Evolutionary conservation across 2,329 filamentous ascomycete genomes (phyloP), one percentile per base, ranked within the genome.

Genomic region (Phialophora expanda): DNA sequence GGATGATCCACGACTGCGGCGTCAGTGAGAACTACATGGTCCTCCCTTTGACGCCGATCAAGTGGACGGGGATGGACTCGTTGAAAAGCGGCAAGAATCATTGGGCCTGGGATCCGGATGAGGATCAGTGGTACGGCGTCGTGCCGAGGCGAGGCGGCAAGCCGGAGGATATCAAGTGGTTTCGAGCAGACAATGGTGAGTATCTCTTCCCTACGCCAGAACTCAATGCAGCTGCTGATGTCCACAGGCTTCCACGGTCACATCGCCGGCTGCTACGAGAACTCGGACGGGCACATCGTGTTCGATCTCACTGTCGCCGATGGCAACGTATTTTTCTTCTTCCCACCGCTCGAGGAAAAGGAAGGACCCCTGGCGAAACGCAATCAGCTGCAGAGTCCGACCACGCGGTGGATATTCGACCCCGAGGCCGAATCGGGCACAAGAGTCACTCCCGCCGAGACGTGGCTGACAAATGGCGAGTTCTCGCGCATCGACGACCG

Each of bases 71-170:
- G 12, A 70, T 79, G 7, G 80, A 80, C 54, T 74, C 81, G 9
- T 73, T 84, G 70, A 79, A 79, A 73, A 74, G 70, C 2, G 82
- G 82, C 0, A 81, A 79, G 0, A 82, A 84, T 68, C 83, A 84
- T 73, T 84, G 81, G 73, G 81, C 82, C 0, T 84, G 82, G 82
- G 82, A 84, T 62, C 81, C 83, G 0, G 55, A 66, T 2, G 83
- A 86, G 72, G 83, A 86, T 70, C 83, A 85, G 71, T 82, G 81
- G 75, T 86, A 86, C 67, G 84, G 82, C 0, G 76, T 86, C 14
- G 83, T 86, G 2, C 84, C 84, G 2, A 77, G 84, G 7, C 74
- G 80, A 2, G 80, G 80, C 2, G 83, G 79, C 0, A 84, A 82
- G 68, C 77, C 80, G 0, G 82, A 84, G 66, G 84, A 86, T 72